Conservation (phyloP, 768 basidiomycete species). For the Russula ochroleuca region DNA sequence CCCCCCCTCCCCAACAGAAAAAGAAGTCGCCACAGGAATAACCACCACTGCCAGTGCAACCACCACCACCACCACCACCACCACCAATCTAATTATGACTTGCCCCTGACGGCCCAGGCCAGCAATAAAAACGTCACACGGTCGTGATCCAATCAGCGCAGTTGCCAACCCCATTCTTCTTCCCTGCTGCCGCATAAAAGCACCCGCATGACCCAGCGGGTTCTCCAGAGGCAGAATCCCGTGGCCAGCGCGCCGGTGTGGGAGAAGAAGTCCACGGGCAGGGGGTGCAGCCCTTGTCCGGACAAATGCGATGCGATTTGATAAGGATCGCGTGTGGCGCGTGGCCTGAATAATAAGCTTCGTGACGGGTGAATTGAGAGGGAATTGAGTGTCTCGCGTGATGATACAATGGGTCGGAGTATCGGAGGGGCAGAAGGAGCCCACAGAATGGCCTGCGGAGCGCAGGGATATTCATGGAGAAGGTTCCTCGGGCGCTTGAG, state of each 20-base stretch:
- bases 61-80: not conserved
- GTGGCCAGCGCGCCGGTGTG: constrained; percentile 22
- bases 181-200: not conserved
- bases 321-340: constrained; percentile 12
- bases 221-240: not conserved
- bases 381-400: not conserved
- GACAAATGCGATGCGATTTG: not conserved
- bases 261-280: not conserved
- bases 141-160: constrained; percentile 8
- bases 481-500: constrained; percentile 10
- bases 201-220: not conserved
- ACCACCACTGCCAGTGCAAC: not conserved
- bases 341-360: not conserved
- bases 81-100: not conserved
- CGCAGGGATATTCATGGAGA: constrained; percentile 6
- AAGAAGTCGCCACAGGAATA: not conserved
- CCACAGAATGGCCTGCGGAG: not conserved
- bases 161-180: not conserved
- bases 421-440: not conserved
- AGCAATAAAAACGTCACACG: not conserved
- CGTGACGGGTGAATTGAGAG: not conserved
- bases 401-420: not conserved
- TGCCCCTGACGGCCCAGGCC: not conserved
- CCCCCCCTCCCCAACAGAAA: not conserved
- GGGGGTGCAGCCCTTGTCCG: not conserved